Percentiles rank a stretch among this genome's conserved stretches.
phyloP scores from a whole-genome alignment of 1,284 basidiomycete genomes.

The Leccinum pachyderme region DNA sequence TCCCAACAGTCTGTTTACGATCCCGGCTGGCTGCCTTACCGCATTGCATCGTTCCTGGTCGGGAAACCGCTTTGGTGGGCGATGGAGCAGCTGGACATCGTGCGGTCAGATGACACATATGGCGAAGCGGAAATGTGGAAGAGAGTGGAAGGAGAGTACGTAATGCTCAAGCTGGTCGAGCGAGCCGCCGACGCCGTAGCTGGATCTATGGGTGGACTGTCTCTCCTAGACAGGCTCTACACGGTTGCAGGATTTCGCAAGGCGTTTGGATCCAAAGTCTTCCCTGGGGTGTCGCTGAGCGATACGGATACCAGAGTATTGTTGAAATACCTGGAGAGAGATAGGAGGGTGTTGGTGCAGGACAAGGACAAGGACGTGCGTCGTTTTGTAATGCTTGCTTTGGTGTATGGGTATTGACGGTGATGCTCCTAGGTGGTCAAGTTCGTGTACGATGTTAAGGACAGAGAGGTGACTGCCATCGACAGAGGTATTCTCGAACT shows the following conservation, averaged over 20 bases:
- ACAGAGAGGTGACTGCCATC: slow-evolving; percentile 59
- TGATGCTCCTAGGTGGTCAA: slow-evolving; percentile 62
- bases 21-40: slow-evolving; percentile 63
- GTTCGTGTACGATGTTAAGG: slow-evolving; percentile 51
- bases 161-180: slow-evolving; percentile 66
- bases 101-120: slow-evolving; percentile 56
- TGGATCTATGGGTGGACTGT: slow-evolving; percentile 49
- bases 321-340: slow-evolving; percentile 76
- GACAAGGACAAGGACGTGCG: slow-evolving; percentile 68
- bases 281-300: slow-evolving; percentile 45
- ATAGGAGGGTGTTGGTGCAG: slow-evolving; percentile 60
- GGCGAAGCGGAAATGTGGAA: slow-evolving; percentile 68
- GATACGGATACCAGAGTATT: slow-evolving; percentile 69
- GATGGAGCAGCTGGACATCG: slow-evolving; percentile 73
- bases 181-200: slow-evolving; percentile 62
- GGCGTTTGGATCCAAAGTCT: slow-evolving; percentile 51
- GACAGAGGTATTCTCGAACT: slow-evolving; percentile 77
- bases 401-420: background rate
- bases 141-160: slow-evolving; percentile 69
- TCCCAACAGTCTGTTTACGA: slow-evolving; percentile 66
- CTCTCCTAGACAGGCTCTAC: slow-evolving; percentile 65
- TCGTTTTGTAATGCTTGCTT: background rate
- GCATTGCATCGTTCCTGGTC: slow-evolving; percentile 68
- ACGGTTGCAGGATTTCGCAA: slow-evolving; percentile 59
- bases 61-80: slow-evolving; percentile 87